Evolutionary conservation across 2,329 filamentous ascomycete species (phyloP).

Genomic region (Pestalotiopsis sp.): DNA sequence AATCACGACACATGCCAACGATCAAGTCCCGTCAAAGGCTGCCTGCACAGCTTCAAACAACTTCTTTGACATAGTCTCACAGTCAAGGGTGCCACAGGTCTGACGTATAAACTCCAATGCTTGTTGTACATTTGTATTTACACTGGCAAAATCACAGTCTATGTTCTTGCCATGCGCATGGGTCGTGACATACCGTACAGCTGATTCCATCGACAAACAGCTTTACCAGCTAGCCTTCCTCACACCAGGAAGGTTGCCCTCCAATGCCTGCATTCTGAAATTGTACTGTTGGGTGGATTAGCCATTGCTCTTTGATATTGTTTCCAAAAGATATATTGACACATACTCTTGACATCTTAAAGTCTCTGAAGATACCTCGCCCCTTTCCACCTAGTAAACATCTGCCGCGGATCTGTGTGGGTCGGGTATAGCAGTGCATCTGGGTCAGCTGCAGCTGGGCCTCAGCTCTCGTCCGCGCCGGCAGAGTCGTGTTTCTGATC

Average conservation of each 20-base stretch:
- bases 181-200: slow-evolving; percentile 16
- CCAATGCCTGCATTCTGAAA: slow-evolving; percentile 88
- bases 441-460: slow-evolving; percentile 91
- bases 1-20: too few species aligned
- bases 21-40: too few species aligned
- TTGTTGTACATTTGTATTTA: slow-evolving; percentile 8
- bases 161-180: not conserved
- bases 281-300: slow-evolving; percentile 68
- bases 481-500: slow-evolving; percentile 87
- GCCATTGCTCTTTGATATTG: slow-evolving; percentile 22
- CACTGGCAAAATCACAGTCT: not conserved
- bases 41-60: too few species aligned
- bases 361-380: slow-evolving; percentile 88
- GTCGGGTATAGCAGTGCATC: slow-evolving; percentile 94
- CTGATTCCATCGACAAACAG: slow-evolving; percentile 14
- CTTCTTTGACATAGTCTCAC: too few species aligned
- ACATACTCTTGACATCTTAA: slow-evolving; percentile 87
- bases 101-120: not conserved
- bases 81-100: too few species aligned
- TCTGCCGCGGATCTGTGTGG: slow-evolving; percentile 91
- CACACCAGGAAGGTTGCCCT: slow-evolving; percentile 85
- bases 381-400: slow-evolving; percentile 92
- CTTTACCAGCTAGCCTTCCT: slow-evolving; percentile 94
- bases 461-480: slow-evolving; percentile 80
- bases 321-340: not conserved